Evolutionary conservation across 495 filamentous ascomycete species (phyloP).

Genomic region (Tuber brumale): DNA sequence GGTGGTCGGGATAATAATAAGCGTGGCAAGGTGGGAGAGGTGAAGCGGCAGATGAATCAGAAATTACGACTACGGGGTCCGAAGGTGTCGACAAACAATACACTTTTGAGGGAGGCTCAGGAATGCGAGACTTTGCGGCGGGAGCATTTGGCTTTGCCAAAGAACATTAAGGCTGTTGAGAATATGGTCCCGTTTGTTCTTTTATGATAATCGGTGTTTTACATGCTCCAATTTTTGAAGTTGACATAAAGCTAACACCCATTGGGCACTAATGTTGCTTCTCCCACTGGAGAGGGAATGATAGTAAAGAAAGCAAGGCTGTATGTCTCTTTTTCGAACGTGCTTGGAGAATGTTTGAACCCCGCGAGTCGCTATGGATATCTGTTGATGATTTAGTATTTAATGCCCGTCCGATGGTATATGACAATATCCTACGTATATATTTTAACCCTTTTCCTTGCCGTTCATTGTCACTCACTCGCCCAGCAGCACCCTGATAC

Average conservation of each 20-base stretch:
- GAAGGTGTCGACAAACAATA: conserved; percentile 76
- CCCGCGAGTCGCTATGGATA: conserved; percentile 81
- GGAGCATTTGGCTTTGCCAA: conserved; percentile 76
- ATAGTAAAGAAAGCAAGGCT: conserved; percentile 82
- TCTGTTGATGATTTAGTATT: conserved; percentile 68
- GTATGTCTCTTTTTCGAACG: conserved; percentile 91
- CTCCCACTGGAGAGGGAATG: conserved; percentile 60
- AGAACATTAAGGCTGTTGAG: conserved; percentile 79
- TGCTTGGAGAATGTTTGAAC: conserved; percentile 37
- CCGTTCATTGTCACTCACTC: conserved; percentile 58
- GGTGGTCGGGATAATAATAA: conserved; percentile 13
- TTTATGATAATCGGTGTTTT: conserved; percentile 65
- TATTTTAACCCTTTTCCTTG: too few species aligned
- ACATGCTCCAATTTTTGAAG: not conserved
- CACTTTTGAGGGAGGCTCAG: conserved; percentile 71
- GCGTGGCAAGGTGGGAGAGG: conserved; percentile 15
- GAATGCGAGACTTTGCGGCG: conserved; percentile 73
- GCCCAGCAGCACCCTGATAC: conserved; percentile 72
- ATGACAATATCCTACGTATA: too few species aligned
- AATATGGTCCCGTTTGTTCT: conserved; percentile 88
- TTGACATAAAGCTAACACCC: conserved; percentile 1
- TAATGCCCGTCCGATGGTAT: conserved; percentile 50
- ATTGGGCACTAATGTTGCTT: conserved; percentile 65
- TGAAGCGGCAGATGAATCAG: conserved; percentile 43
- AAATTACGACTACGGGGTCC: conserved; percentile 58